Base-by-base conservation (phyloP, 2,329 filamentous ascomycete species). In the Aspergillus pseudoterreus region DNA sequence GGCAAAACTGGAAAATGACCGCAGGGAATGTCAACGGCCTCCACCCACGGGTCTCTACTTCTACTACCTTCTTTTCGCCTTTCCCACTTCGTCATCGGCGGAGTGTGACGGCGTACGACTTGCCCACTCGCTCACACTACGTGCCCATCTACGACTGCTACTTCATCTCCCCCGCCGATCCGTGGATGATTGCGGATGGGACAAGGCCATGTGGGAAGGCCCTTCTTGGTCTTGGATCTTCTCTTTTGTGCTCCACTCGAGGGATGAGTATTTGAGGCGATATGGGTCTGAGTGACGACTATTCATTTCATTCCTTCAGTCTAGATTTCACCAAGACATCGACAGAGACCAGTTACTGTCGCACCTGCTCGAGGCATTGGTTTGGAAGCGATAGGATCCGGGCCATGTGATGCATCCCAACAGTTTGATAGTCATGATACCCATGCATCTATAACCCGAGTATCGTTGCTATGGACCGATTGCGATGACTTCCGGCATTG, bases 31-130 rank as follows among this genome's bases (percentile, higher is more conserved):
- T 30, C 27, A 30, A 30, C 27, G 27, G 27, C 27, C 27, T 49
- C 48, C 52, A 42, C 49, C 55, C 57, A 58, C 56, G 61, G 57
- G 55, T 63, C 56, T 59, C 63, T 68, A 57, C 50, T 57, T 59
- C 63, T 68, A 57, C 50, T 57, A 48, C 46, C 17, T 48, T 19
- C 10, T 14, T 10, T 41, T 41, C 14, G 5, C 22, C 6, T 22
- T 22, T 41, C 17, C 38, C 14, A 17, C 38, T 12, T 22, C 19
- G 39, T 42, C 39, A 22, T 42, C 39, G 11, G 39, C 15, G 27
- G 42, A 43, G 47, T 33, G 39, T 42, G 39, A 42, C 39, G 12
- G 17, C 17, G 39, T 12, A 17, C 15, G 15, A n/a, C 17, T 10
- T 19, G 19, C 38, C 14, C 38, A 41, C 38, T 11, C 14, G 12